Evolutionary conservation across 257 asterid species (phyloP), one percentile per base, ranked within the genome.

Genomic region (Ehretia macrophylla): DNA sequence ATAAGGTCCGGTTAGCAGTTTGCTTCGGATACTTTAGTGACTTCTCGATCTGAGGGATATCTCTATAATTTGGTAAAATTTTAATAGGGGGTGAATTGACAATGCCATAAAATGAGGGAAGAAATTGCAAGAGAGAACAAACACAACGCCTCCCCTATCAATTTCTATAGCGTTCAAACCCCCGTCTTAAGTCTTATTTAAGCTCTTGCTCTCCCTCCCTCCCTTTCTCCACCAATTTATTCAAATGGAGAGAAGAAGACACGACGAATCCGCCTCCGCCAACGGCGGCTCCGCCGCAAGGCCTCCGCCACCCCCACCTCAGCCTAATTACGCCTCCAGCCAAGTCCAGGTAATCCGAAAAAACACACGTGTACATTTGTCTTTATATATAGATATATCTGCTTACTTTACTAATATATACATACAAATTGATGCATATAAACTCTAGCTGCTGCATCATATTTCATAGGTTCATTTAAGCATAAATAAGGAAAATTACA

Each of bases 241-340:
- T 27, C 35, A 42, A 70, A 86, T 82, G 97, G 85, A 73, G 51
- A 75, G 65, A 52, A 64, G 55, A 51, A 73, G 74, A 66, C 74
- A 70, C 66, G 77, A 67, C 39, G 80, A 80, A 60, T 56, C 75
- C 60, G 54, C 79, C 59, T 68, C 68, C 67, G 17, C 75, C 71
- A 73, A 61, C 74, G 64, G 69, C 54, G 74, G 60, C 17, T 35
- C 59, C 9, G 46, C 64, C 63, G 8, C 72, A 22, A 51, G 44
- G 49, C 16, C 40, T 27, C 40, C 75, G 5, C 52, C 73, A 8
- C 57, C 77, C 16, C 47, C 16, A 10, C 76, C 69, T 14, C 76
- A 54, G 37, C 81, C 75, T 67, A 79, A 86, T 83, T 89, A 78
- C 60, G 63, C 79, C 63, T 67, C 73, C 66, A 16, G 5, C 19